phyloP scores from a whole-genome alignment of 1,139 yeast genomes.

The Candida sp. region DNA sequence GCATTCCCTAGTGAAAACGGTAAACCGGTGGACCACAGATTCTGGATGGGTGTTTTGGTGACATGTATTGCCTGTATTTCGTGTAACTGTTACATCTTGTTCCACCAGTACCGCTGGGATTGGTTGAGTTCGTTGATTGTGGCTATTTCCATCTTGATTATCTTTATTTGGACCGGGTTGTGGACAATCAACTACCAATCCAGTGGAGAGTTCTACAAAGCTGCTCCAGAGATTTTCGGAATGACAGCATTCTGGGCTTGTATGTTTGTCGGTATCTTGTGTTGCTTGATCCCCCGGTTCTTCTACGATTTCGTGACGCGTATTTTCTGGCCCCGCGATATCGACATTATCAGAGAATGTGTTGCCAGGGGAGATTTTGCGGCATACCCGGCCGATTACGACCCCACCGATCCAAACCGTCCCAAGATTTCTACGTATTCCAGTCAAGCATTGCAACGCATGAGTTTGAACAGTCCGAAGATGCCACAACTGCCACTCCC shows the following conservation, averaged over 20 bases:
- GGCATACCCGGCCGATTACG: constrained; percentile 60
- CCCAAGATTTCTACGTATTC: constrained; percentile 40
- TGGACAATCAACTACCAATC: constrained; percentile 66
- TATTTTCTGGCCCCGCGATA: constrained; percentile 72
- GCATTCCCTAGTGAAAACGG: constrained; percentile 69
- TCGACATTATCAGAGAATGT: constrained; percentile 87
- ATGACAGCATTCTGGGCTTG: constrained; percentile 83
- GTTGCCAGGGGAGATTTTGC: constrained; percentile 62
- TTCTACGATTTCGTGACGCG: constrained; percentile 65
- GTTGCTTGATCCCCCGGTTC: constrained; percentile 81
- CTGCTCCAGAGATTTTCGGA: constrained; percentile 78
- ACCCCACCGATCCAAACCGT: constrained; percentile 64
- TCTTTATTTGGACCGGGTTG: constrained; percentile 90
- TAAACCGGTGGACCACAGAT: constrained; percentile 76
- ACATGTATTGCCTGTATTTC: constrained; percentile 80
- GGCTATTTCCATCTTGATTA: constrained; percentile 64
- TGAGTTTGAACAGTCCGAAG: constrained; percentile 18
- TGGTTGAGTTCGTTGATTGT: constrained; percentile 76
- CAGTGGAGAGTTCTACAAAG: constrained; percentile 75
- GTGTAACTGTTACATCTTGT: constrained; percentile 77
- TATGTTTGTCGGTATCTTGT: constrained; percentile 68
- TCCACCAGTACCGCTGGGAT: constrained; percentile 95
- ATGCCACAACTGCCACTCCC: background rate
- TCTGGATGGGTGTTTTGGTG: constrained; percentile 82
- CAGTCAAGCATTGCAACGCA: constrained; percentile 21